These are phyloP conservation scores for Ceratocystis variospora DNA, from an alignment of 2,329 filamentous ascomycete species.

Conservation along the genomic window DNA sequence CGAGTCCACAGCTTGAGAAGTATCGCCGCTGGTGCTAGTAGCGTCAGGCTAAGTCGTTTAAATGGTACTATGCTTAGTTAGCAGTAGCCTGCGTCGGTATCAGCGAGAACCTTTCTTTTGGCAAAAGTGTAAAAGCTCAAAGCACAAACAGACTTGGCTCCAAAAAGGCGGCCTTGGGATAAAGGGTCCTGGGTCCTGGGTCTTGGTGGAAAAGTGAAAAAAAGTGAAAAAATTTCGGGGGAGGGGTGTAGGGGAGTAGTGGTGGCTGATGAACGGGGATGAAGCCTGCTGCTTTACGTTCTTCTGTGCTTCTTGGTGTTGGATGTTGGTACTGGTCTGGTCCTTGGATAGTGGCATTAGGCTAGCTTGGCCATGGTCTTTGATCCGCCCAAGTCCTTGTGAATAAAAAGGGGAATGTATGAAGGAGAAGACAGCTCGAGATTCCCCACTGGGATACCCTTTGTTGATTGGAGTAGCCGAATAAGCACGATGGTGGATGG, in stretches of 20 bases:
- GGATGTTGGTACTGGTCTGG: neutral
- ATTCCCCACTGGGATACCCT: neutral
- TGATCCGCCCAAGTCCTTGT: constrained; percentile 5
- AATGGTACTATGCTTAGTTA: neutral
- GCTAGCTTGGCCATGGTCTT: constrained; percentile 1
- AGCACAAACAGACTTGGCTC: neutral
- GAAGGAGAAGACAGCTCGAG: neutral
- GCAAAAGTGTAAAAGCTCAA: neutral
- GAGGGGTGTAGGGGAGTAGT: neutral
- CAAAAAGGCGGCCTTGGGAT: neutral
- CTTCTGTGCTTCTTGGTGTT: constrained; percentile 2
- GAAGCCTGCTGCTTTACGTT: constrained; percentile 5
- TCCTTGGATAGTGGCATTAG: constrained; percentile 4
- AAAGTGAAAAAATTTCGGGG: neutral
- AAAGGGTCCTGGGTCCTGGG: neutral
- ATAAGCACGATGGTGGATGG: neutral
- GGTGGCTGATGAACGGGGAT: constrained; percentile 6
- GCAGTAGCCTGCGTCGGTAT: constrained; percentile 2
- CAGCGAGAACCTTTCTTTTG: neutral
- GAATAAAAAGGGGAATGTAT: neutral
- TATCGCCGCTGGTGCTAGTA: constrained; percentile 7
- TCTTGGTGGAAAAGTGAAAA: neutral
- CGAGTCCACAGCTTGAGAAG: neutral
- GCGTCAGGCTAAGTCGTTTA: constrained; percentile 3
- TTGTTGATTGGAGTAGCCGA: neutral